Percentiles rank a stretch among this genome's conserved stretches.
Conservation (phyloP, 208 protist genomes). For the Polymyxa betae region DNA sequence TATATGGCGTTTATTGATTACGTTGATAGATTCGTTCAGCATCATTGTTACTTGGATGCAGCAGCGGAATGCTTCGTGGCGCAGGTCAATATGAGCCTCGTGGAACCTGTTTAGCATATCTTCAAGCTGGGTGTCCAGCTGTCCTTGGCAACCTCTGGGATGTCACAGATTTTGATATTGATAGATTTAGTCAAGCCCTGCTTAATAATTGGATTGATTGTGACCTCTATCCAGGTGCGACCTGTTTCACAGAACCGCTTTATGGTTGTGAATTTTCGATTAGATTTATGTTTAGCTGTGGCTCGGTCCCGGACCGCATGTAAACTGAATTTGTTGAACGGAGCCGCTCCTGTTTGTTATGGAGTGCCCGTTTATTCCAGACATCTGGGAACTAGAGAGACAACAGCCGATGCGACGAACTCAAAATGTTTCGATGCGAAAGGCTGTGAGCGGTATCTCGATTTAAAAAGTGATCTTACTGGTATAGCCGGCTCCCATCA, state of each 20-base stretch:
- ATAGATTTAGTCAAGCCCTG: constrained; percentile 70
- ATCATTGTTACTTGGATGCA: constrained; percentile 75
- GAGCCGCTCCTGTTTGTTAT: constrained; percentile 76
- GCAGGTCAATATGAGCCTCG: constrained; percentile 68
- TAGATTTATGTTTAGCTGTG: constrained; percentile 56
- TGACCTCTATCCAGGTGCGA: constrained; percentile 24
- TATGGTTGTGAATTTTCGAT: no score
- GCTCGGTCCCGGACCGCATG: constrained; percentile 66
- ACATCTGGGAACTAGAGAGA: not conserved
- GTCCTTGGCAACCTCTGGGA: constrained; percentile 82
- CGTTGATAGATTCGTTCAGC: constrained; percentile 49
- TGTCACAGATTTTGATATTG: constrained; percentile 81
- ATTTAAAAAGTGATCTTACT: no score
- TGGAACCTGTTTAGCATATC: constrained; percentile 65
- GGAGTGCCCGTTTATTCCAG: constrained; percentile 69
- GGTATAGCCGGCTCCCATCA: no score
- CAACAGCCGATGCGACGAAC: no score
- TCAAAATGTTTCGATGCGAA: no score
- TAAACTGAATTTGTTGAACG: constrained; percentile 71
- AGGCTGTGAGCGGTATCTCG: no score
- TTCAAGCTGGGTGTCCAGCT: constrained; percentile 70
- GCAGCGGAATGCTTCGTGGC: constrained; percentile 66
- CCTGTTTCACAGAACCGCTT: not conserved
- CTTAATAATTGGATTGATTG: constrained; percentile 57
- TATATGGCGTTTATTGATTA: not conserved